Percentiles rank a stretch among this genome's conserved stretches.
phyloP scores from a whole-genome alignment of 495 filamentous ascomycete genomes.

The Penicillium flavigenum region DNA sequence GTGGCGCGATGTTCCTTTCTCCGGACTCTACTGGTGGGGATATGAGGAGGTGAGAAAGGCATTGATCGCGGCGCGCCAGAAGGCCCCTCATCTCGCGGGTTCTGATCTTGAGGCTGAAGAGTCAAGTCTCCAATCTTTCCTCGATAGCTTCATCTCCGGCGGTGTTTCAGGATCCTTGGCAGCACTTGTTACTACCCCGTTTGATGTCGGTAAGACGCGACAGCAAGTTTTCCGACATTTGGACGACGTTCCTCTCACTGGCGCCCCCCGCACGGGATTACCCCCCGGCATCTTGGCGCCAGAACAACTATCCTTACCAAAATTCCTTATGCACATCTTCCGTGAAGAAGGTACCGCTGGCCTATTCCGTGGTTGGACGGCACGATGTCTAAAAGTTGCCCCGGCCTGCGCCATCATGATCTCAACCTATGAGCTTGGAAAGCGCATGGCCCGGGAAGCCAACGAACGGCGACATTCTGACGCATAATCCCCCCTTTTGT shows the following conservation, averaged over 20 bases:
- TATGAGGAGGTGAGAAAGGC: slow-evolving; percentile 77
- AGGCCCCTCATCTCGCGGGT: slow-evolving; percentile 23
- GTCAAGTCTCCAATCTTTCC: slow-evolving; percentile 50
- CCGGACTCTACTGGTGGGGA: slow-evolving; percentile 95
- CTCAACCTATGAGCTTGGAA: slow-evolving; percentile 92
- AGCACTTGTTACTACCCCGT: slow-evolving; percentile 88
- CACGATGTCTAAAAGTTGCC: slow-evolving; percentile 89
- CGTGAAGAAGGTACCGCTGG: slow-evolving; percentile 75
- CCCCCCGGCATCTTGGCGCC: slow-evolving; percentile 49
- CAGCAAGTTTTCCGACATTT: slow-evolving; percentile 72
- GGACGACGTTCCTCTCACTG: slow-evolving; percentile 39
- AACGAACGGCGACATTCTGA: slow-evolving; percentile 62
- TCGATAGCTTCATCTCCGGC: slow-evolving; percentile 86
- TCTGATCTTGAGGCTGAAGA: slow-evolving; percentile 18
- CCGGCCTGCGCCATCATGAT: slow-evolving; percentile 99
- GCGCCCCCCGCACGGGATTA: slow-evolving; percentile 8
- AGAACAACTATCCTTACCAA: slow-evolving; percentile 71
- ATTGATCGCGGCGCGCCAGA: slow-evolving; percentile 62
- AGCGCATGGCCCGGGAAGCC: slow-evolving; percentile 75
- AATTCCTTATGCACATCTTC: slow-evolving; percentile 85
- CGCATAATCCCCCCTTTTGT: slow-evolving; percentile 17
- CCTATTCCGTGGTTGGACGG: slow-evolving; percentile 86
- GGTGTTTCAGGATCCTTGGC: slow-evolving; percentile 79
- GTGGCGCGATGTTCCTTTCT: slow-evolving; percentile 97
- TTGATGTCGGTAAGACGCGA: slow-evolving; percentile 95